These are phyloP conservation scores for Madurella mycetomatis DNA, from an alignment of 2,329 filamentous ascomycete species.

Conservation along the genomic window DNA sequence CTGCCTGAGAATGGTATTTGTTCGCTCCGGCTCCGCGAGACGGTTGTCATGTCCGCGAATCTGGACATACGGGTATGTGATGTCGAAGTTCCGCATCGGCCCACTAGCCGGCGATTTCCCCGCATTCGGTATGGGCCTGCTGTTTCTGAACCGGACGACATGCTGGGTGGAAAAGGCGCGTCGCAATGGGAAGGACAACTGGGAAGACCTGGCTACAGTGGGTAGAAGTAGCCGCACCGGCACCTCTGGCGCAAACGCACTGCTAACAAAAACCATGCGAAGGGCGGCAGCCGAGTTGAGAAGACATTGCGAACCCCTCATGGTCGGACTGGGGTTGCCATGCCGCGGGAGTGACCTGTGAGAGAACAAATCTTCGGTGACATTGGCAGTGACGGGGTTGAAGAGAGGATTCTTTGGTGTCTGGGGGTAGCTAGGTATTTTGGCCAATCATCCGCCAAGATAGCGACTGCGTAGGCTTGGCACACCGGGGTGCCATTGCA, in stretches of 20 bases:
- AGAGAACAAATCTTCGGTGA: background rate
- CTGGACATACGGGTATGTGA: slow-evolving; percentile 40
- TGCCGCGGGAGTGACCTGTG: background rate
- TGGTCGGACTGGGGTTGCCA: slow-evolving; percentile 24
- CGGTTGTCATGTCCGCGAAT: slow-evolving; percentile 34
- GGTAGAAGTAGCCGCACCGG: slow-evolving; percentile 22
- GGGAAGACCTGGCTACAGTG: background rate
- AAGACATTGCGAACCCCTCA: slow-evolving; percentile 38
- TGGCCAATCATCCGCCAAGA: background rate
- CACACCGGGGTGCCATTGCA: background rate
- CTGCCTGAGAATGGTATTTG: slow-evolving; percentile 38
- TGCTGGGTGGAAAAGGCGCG: slow-evolving; percentile 6
- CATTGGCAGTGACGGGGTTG: background rate
- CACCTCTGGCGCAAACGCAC: slow-evolving; percentile 27
- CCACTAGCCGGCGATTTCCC: background rate
- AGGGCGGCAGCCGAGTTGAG: slow-evolving; percentile 45
- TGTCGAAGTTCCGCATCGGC: slow-evolving; percentile 42
- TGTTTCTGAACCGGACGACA: background rate
- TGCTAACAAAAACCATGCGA: slow-evolving; percentile 43
- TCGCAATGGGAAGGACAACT: background rate
- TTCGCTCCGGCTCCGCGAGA: slow-evolving; percentile 37
- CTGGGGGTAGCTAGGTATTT: slow-evolving; percentile 1
- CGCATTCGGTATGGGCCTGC: background rate
- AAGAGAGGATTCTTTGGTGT: background rate
- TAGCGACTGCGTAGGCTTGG: slow-evolving; percentile 3